Base-by-base conservation (phyloP, 257 asterid genomes). In the Petrea volubilis region DNA sequence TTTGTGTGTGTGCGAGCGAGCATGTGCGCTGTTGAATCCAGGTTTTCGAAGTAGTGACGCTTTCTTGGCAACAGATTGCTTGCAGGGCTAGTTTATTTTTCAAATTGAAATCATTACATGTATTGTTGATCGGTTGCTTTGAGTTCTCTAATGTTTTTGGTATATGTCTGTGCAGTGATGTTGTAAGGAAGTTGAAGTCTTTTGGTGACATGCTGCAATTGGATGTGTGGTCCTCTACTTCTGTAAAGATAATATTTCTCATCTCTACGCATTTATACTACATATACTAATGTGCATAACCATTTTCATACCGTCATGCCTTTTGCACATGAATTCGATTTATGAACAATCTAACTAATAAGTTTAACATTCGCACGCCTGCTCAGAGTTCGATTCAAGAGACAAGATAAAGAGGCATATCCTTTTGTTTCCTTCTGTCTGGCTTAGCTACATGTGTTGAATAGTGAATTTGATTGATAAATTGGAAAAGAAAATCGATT, bases 141-240 rank as follows among this genome's bases (percentile, higher is more conserved):
- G 57, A 41, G 31, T 63, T n/a, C 7, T 64, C 29, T 55, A n/a
- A 55, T 71, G 62, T 61, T 50, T 66, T 61, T 55, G 36, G 25
- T 36, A 51, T 44, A 20, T 53, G 29, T 5, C 50, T 10, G 49
- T 33, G 74, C 78, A 36, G 76, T 50, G 55, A 28, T 25, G 63
- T 12, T n/a, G 15, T 3, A 61, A 65, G 46, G 40, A 46, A 29
- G 28, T 52, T 59, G 21, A 17, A 25, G 68, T 56, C 41, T n/a
- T 14, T 60, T 71, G 72, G 31, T 70, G 25, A 61, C 44, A 60
- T 60, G 68, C 55, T 52, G 81, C 24, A 40, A 29, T 55, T 68
- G 44, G 40, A 9, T 38, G 64, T 41, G 10, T 24, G 47, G 18
- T 33, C 33, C 58, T 2, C 47, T 43, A 13, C 13, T 72, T 55